Base-by-base conservation (phyloP, 805 yeast species). In the Candida maltosa region DNA sequence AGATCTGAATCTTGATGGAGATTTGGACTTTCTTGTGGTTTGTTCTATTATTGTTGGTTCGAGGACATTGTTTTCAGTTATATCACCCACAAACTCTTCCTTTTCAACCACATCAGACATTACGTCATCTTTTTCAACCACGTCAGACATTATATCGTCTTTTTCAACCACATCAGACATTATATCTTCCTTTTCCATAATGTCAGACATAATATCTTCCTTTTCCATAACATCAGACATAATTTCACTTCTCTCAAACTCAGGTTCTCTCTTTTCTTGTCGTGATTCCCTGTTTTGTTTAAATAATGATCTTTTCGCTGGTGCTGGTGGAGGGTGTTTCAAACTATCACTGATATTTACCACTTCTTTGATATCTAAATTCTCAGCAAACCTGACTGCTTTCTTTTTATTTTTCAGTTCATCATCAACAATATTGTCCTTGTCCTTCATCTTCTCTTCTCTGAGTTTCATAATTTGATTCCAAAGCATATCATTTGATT, bases 281-380 rank as follows among this genome's bases (percentile, higher is more conserved):
- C 34, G 9, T 28, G 32, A 24, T 42, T 23, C n/a, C 12, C 29
- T 23, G 18, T 46, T 44, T 36, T 48, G 51, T 32, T 43, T 41
- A 25, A 42, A 39, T 34, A 40, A 26, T 30, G 36, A 38, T 14
- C 31, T 14, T 23, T 34, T 40, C 11, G 34, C n/a, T 3, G 23
- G 10, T 3, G 29, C 15, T 2, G 27, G 22, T 10, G 39, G 40
- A 4, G 36, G 29, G 11, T 57, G 46, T 42, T 54, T 69, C 41
- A 76, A 47, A 24, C 67, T 67, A 20, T 67, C 69, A 49, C 80
- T 76, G 3, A 78, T 62, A 43, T 77, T 74, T 32, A 76, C 83
- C 31, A 82, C 67, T 38, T 77, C 78, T 41, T 78, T 80, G 8
- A 83, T 71, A 29, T 78, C 75, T 21, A 78, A 61, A 2, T 59